Conservation (phyloP, 2,329 filamentous ascomycete species). For the Exophiala alcalophila region DNA sequence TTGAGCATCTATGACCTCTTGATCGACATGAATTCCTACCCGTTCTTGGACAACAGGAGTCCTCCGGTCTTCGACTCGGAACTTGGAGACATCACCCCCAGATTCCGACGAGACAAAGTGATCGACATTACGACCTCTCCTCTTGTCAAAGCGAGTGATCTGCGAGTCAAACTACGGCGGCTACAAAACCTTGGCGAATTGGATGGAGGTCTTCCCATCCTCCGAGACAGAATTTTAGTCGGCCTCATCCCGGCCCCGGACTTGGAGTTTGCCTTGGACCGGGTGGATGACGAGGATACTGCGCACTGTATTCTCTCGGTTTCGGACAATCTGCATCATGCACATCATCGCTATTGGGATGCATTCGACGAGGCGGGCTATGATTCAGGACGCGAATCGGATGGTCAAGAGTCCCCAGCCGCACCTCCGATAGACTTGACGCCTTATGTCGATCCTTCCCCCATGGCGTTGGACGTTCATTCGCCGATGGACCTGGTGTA, state of each 20-base stretch:
- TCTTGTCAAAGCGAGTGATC: constrained; percentile 69
- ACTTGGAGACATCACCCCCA: constrained; percentile 79
- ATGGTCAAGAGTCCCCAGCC: constrained; percentile 58
- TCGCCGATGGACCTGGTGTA: constrained; percentile 94
- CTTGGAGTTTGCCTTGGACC: constrained; percentile 87
- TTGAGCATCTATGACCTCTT: constrained; percentile 87
- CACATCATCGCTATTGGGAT: constrained; percentile 22
- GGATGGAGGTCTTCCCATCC: constrained; percentile 84
- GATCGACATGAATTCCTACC: constrained; percentile 96
- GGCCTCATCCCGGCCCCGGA: constrained; percentile 92
- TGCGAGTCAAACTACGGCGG: constrained; percentile 76
- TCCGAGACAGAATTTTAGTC: constrained; percentile 74
- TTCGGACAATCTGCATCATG: constrained; percentile 49
- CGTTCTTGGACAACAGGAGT: constrained; percentile 94
- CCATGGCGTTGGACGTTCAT: constrained; percentile 80
- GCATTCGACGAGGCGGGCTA: constrained; percentile 23
- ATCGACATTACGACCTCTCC: constrained; percentile 88
- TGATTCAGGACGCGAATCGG: constrained; percentile 55
- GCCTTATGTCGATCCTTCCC: constrained; percentile 85
- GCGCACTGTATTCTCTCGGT: constrained; percentile 77
- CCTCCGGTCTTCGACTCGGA: constrained; percentile 88
- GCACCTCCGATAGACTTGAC: constrained; percentile 79
- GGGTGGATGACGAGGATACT: constrained; percentile 65
- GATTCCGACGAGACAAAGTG: constrained; percentile 68
- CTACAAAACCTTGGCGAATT: constrained; percentile 84